Base-by-base conservation (phyloP, 2,329 filamentous ascomycete genomes). In the Periconia sp. region DNA sequence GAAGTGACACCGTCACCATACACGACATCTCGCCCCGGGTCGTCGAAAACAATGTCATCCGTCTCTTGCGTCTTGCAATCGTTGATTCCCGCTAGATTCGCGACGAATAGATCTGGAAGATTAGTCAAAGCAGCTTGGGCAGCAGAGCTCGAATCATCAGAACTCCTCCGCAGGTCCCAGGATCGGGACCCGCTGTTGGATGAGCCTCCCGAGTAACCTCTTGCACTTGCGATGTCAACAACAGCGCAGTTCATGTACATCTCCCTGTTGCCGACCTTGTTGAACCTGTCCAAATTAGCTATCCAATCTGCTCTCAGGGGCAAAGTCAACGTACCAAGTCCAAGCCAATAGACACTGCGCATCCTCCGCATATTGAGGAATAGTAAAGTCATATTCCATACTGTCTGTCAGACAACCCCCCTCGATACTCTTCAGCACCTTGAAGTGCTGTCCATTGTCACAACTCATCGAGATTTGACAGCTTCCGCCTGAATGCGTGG, bases 191-290 rank as follows among this genome's bases (percentile, higher is more conserved):
- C n/a, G n/a, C n/a, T n/a, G n/a, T n/a, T n/a, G n/a, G n/a, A n/a
- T n/a, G n/a, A n/a, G n/a, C n/a, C n/a, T n/a, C n/a, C n/a, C n/a
- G n/a, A n/a, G n/a, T n/a, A 1, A 84, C 85, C 54, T 79, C 76
- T 17, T 90, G 77, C 2, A 79, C 72, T 17, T 2, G 70, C 62
- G 24, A 91, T 84, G 49, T 80, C 82, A 56, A 92, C 80, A 37
- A 81, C 77, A 6, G 88, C 88, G 63, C 89, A 94, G 72, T 90
- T 89, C 86, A 90, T 90, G 79, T 94, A 94, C 81, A 88, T 88
- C 68, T 92, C 88, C 34, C 88, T 80, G 72, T 91, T 91, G 18
- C 88, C 88, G 28, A 87, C 70, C 52, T 83, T 75, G 75, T 90
- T 90, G 73, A 88, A 86, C 63, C 63, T 66, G 19, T 25, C 3